These are phyloP conservation scores for Capsella rubella DNA, from an alignment of 441 rosid species.

Conservation along the genomic window DNA sequence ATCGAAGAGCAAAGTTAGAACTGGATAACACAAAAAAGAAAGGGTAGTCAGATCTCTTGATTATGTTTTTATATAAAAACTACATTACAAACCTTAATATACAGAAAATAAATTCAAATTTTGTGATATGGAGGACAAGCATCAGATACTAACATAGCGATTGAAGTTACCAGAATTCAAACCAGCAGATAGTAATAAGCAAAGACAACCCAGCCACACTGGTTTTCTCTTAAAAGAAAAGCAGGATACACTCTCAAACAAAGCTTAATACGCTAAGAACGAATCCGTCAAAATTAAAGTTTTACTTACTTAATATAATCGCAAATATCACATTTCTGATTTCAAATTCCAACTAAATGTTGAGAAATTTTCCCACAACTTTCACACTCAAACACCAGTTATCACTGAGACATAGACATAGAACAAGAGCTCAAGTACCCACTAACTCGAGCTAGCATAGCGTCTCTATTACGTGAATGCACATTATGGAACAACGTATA, in stretches of 20 bases:
- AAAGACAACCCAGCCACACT: conserved; percentile 2
- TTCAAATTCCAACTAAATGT: not conserved
- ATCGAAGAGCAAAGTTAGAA: conserved; percentile 90
- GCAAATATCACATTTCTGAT: conserved; percentile 22
- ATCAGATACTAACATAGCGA: conserved; percentile 3
- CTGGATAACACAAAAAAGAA: conserved; percentile 52
- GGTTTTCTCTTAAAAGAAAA: not conserved
- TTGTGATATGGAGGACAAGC: not conserved
- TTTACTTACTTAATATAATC: not conserved
- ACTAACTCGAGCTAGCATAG: not conserved
- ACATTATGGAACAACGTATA: not conserved
- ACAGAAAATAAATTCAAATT: not conserved
- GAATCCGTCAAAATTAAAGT: not conserved
- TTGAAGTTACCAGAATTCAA: conserved; percentile 7
- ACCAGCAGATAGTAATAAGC: conserved; percentile 17
- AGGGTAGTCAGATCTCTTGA: not conserved
- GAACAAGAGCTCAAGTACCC: not conserved
- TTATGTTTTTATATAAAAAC: not conserved
- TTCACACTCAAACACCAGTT: not conserved
- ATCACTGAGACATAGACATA: not conserved
- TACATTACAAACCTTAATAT: conserved; percentile 8
- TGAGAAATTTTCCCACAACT: too few species aligned
- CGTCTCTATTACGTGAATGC: not conserved
- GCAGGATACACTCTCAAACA: not conserved
- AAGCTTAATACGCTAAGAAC: not conserved